Evolutionary conservation across 805 yeast genomes (phyloP), one percentile per base, ranked within the genome.

Genomic region (Spathaspora girioi): DNA sequence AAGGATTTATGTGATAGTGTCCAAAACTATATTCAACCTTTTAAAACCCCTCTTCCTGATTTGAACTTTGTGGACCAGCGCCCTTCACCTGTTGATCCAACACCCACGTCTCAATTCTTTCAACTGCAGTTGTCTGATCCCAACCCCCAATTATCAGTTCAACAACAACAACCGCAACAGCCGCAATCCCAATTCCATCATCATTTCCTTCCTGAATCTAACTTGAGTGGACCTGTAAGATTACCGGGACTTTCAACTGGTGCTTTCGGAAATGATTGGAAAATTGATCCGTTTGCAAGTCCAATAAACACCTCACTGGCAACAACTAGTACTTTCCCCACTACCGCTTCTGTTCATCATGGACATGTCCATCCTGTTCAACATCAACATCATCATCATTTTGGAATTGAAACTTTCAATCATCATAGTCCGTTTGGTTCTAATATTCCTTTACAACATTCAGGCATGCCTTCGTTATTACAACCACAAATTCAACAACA

Each of bases 1-100:
- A 76, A 74, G 18, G 81, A 79, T 11, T 76, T 87, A 51, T 77
- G 82, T 55, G 70, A 69, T 23, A 63, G 66, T 7, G 69, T 84
- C 12, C 77, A 75, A 46, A 81, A 80, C 53, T 75, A 65, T 49
- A 62, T 63, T n/a, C 72, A 74, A 43, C 96, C 96, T 2, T 89
- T 89, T 64, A 64, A 76, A 49, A 72, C 78, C 6, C 84, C 89
- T 4, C 70, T 83, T 44, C 84, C 83, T 46, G 66, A 59, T 38
- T 46, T 56, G 32, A 27, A 53, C 2, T 49, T 40, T 23, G 47
- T 29, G n/a, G 45, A 46, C 31, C 43, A 46, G 35, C 38, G 43
- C 3, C 18, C 41, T 11, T 31, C 50, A 35, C 46, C 41, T 23
- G n/a, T 43, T 12, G 51, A 38, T 18, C 49, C 47, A 29, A 27